These are phyloP conservation scores for Celoporthe dispersa DNA, from an alignment of 2,329 filamentous ascomycete species.

Conservation along the genomic window DNA sequence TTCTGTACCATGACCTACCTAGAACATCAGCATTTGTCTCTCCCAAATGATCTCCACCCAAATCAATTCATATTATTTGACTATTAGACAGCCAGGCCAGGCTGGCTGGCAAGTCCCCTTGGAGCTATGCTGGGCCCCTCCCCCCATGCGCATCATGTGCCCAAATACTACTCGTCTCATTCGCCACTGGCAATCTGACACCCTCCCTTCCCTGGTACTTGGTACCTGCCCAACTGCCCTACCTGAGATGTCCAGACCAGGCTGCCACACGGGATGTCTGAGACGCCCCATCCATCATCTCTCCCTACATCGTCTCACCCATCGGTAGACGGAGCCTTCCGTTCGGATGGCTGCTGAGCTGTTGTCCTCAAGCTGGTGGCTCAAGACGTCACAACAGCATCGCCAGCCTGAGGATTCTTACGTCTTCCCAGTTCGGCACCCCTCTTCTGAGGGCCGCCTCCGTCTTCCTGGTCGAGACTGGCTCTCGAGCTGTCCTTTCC, in stretches of 20 bases:
- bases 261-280: slow-evolving; percentile 8
- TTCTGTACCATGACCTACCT: background rate
- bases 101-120: background rate
- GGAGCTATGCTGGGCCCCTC: background rate
- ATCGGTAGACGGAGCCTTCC: background rate
- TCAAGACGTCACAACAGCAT: slow-evolving; percentile 5
- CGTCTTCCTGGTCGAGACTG: background rate
- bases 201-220: background rate
- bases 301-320: background rate
- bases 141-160: slow-evolving; percentile 22
- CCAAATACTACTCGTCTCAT: slow-evolving; percentile 8
- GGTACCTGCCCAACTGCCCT: background rate
- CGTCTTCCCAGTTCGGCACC: background rate
- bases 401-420: background rate
- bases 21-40: background rate
- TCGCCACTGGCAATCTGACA: slow-evolving; percentile 15
- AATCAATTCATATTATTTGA: background rate
- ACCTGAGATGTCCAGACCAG: background rate
- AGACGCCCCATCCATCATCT: background rate
- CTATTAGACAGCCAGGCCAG: background rate
- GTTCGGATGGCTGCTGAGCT: background rate
- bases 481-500: background rate
- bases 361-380: background rate
- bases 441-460: background rate
- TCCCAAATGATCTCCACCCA: background rate